Base-by-base conservation (phyloP, 805 yeast species). In the Lachancea waltii region DNA sequence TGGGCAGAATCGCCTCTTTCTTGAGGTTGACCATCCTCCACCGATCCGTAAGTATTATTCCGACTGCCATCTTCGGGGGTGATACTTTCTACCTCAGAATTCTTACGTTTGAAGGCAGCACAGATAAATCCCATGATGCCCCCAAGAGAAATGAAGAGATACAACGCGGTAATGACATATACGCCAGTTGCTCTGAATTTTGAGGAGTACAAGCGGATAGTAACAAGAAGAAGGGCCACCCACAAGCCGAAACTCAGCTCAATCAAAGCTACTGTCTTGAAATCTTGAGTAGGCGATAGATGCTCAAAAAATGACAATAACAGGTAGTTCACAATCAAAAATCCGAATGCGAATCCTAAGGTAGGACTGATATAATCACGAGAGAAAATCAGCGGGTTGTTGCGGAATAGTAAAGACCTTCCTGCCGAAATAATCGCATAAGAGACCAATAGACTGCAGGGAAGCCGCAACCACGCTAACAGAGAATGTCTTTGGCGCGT, bases 181-280 rank as follows among this genome's bases (percentile, higher is more conserved):
- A 73, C 73, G 2, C 84, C 86, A 1, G 69, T 63, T 15, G 49
- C 48, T 19, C 36, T 43, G 48, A 75, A 79, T 26, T 69, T 69
- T 26, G 68, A 63, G 1, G 65, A 60, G 45, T 71, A 69, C 31
- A 70, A 68, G 19, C 69, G 53, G 17, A 73, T 65, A 7, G 83
- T 79, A 10, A 69, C 58, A 36, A 70, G 65, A 2, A 79, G 51
- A 37, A 81, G 64, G 0, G 62, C 47, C 1, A 69, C 37, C 95
- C 95, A 86, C 41, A 71, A 62, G 3, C 73, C 42, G 24, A 72
- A 55, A 23, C 79, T 70, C 9, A 74, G 58, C 56, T 82, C 81
- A 16, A 79, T 49, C 3, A 79, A 54, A 3, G 73, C 64, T 14
- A 77, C 64, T 39, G 80, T 68, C 53, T 83, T 81, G 48, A 77